These are phyloP conservation scores for Russula sp. DNA, from an alignment of 768 basidiomycete species.

Conservation along the genomic window DNA sequence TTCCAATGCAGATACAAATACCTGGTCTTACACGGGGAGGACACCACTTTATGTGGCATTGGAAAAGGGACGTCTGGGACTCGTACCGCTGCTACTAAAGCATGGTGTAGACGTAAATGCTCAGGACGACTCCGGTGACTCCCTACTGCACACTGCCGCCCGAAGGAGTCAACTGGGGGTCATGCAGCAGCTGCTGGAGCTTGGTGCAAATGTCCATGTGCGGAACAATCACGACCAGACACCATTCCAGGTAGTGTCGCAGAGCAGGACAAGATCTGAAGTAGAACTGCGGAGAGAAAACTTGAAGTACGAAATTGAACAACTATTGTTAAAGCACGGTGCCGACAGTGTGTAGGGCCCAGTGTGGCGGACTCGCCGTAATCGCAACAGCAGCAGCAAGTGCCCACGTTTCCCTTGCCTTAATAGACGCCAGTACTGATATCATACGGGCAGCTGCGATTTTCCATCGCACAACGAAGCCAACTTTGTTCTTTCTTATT, in stretches of 20 bases:
- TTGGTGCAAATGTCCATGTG: background rate
- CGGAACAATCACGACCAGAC: background rate
- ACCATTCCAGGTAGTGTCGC: background rate
- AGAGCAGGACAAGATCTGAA: too few species aligned
- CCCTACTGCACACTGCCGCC: background rate
- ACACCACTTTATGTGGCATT: background rate
- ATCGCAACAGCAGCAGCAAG: background rate
- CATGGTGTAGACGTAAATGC: background rate
- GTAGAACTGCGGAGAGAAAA: background rate
- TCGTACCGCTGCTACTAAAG: background rate
- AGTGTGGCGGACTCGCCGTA: too few species aligned
- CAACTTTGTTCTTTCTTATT: too few species aligned
- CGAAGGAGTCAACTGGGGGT: background rate
- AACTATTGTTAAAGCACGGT: background rate
- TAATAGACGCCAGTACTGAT: too few species aligned
- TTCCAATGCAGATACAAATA: background rate
- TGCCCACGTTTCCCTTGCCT: background rate
- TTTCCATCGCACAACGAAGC: too few species aligned
- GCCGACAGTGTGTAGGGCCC: background rate
- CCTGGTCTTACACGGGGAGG: too few species aligned
- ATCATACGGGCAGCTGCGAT: background rate
- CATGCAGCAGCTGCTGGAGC: background rate
- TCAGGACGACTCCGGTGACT: too few species aligned
- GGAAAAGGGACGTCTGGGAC: background rate
- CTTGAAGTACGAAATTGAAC: too few species aligned